These are phyloP conservation scores for Trichoderma simmonsii DNA, from an alignment of 2,329 filamentous ascomycete genomes.

Conservation along the genomic window DNA sequence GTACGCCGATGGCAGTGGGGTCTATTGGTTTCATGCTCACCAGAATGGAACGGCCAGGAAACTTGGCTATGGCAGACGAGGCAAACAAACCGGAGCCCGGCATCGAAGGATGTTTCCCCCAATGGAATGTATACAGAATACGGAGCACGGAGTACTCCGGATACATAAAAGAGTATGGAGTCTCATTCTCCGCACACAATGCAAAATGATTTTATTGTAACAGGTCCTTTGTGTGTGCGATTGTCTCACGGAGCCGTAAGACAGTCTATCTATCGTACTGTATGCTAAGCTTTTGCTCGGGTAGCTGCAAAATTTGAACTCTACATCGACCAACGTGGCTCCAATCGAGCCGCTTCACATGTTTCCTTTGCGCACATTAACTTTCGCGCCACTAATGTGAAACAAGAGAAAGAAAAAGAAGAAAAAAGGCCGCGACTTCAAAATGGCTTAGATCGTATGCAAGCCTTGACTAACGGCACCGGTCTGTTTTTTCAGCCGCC, in stretches of 20 bases:
- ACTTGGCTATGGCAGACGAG: background rate
- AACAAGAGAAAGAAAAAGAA: background rate
- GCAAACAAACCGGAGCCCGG: background rate
- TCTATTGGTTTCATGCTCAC: slow-evolving; percentile 14
- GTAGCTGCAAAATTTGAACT: background rate
- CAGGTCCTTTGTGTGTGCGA: background rate
- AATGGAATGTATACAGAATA: background rate
- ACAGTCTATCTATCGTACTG: background rate
- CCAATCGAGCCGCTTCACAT: background rate
- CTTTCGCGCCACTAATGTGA: slow-evolving; percentile 1
- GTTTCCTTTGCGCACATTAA: background rate
- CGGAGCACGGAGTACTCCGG: slow-evolving; percentile 4
- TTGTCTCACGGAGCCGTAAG: background rate
- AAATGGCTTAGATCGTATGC: background rate
- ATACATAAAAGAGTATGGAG: background rate
- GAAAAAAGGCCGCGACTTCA: background rate
- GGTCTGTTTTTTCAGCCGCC: background rate
- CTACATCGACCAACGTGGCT: background rate
- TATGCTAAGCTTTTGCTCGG: background rate
- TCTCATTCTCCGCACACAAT: slow-evolving; percentile 1
- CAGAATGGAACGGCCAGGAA: background rate
- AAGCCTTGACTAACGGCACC: background rate
- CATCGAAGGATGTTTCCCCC: background rate
- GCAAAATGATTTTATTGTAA: background rate
- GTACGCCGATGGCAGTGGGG: background rate